Conservation (phyloP, 768 basidiomycete species). For the Xerocomellus chrysenteron region DNA sequence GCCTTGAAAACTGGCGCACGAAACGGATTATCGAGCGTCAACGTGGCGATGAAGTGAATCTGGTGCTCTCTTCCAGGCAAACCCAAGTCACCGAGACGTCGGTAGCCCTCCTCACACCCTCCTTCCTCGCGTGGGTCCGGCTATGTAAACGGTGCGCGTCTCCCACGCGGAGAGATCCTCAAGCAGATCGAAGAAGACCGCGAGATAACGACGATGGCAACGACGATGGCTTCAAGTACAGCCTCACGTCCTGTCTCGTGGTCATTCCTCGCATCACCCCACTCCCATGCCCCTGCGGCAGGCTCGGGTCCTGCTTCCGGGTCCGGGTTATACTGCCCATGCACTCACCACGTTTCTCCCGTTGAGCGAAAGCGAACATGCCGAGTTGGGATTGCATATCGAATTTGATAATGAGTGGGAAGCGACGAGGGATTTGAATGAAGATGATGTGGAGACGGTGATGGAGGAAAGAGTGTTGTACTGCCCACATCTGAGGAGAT, state of each 20-base stretch:
- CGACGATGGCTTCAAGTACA: no score
- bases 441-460: conserved; percentile 82
- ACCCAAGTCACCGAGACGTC: conserved; percentile 16
- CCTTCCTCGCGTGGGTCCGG: background rate
- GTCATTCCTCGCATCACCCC: background rate
- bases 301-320: background rate
- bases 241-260: background rate
- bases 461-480: conserved; percentile 56
- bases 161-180: no score
- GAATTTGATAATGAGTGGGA: conserved; percentile 92
- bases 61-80: conserved; percentile 48
- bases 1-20: no score
- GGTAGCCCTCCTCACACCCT: conserved; percentile 19
- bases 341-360: conserved; percentile 24
- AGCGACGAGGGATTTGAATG: conserved; percentile 87
- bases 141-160: no score
- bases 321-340: conserved; percentile 4
- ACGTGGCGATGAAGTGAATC: no score
- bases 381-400: conserved; percentile 67
- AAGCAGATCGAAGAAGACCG: no score
- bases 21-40: no score
- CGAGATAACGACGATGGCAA: no score
- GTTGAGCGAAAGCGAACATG: conserved; percentile 42
- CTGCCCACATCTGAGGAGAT: no score
- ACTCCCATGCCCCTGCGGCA: background rate